A percentile compares a stretch with the other conserved stretches of the same genome.
phyloP scores from a whole-genome alignment of 352 stramenopile species.

The Pythium aristosporum region DNA sequence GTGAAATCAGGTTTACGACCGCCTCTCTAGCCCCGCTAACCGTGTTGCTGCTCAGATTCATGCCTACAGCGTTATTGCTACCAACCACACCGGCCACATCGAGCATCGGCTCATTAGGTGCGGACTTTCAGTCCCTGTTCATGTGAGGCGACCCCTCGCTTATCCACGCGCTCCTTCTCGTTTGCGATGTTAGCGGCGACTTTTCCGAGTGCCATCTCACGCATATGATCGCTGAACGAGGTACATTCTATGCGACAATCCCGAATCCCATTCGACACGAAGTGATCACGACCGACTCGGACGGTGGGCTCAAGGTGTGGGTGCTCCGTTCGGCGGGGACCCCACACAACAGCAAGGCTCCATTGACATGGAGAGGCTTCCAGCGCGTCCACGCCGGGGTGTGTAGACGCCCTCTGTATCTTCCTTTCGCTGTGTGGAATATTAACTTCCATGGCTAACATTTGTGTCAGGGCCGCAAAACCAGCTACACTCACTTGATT shows the following conservation, averaged over 20 bases:
- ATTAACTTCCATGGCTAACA: background rate
- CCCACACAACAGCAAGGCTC: background rate
- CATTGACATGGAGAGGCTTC: constrained; percentile 35
- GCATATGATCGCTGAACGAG: constrained; percentile 33
- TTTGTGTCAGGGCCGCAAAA: constrained; percentile 17
- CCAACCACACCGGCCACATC: constrained; percentile 27
- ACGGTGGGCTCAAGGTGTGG: constrained; percentile 60
- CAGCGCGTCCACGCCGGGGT: constrained; percentile 47
- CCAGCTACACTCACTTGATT: constrained; percentile 8
- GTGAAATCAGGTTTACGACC: background rate
- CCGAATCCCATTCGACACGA: constrained; percentile 43
- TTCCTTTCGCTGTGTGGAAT: no score
- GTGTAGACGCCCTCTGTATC: background rate
- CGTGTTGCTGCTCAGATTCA: constrained; percentile 30
- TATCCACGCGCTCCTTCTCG: background rate
- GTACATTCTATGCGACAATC: constrained; percentile 34
- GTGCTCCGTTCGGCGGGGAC: constrained; percentile 30
- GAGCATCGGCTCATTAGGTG: constrained; percentile 52
- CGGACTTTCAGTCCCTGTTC: background rate
- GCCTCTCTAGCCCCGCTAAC: background rate
- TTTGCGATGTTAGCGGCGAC: constrained; percentile 26
- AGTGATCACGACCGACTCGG: constrained; percentile 47
- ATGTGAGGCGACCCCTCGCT: background rate
- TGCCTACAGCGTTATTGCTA: constrained; percentile 40
- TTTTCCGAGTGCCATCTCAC: constrained; percentile 40